Evolutionary conservation across 2,329 filamentous ascomycete genomes (phyloP).

Genomic region (Lachnellula occidentalis): DNA sequence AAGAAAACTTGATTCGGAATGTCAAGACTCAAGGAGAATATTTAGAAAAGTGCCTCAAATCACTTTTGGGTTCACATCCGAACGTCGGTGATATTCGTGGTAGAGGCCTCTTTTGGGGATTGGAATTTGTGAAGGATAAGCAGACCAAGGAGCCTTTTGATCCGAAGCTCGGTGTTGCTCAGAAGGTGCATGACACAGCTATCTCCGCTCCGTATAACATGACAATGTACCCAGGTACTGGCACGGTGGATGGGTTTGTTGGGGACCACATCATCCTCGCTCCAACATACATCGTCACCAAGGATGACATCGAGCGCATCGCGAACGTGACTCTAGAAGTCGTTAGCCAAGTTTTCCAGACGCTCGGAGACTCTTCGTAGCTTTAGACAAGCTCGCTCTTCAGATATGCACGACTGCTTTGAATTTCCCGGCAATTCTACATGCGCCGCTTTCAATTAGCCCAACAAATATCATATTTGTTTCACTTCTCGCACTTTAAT

Average conservation of each 20-base stretch:
- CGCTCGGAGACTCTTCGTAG: not conserved
- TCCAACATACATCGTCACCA: conserved; percentile 53
- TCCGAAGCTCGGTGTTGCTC: conserved; percentile 38
- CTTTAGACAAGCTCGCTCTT: not conserved
- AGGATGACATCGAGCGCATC: conserved; percentile 48
- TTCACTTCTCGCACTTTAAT: not conserved
- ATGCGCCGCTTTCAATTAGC: not conserved
- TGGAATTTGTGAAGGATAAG: conserved; percentile 51
- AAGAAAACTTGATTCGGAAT: conserved; percentile 54
- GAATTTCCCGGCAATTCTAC: not conserved
- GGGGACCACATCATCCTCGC: conserved; percentile 60
- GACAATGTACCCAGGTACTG: conserved; percentile 54
- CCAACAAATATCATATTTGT: not conserved
- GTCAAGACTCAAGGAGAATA: conserved; percentile 47
- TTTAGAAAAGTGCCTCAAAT: conserved; percentile 40
- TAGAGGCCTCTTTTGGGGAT: conserved; percentile 51
- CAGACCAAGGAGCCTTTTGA: conserved; percentile 44
- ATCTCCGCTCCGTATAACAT: conserved; percentile 41
- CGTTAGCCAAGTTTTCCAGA: conserved; percentile 21
- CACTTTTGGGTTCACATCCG: conserved; percentile 38
- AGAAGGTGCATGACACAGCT: conserved; percentile 43
- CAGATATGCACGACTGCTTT: not conserved
- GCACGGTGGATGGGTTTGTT: conserved; percentile 47
- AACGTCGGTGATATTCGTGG: conserved; percentile 58
- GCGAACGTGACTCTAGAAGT: conserved; percentile 36